A percentile compares a stretch with the other conserved stretches of the same genome.
phyloP scores from a whole-genome alignment of 2,329 filamentous ascomycete species.

The Cyphellophora attinorum region DNA sequence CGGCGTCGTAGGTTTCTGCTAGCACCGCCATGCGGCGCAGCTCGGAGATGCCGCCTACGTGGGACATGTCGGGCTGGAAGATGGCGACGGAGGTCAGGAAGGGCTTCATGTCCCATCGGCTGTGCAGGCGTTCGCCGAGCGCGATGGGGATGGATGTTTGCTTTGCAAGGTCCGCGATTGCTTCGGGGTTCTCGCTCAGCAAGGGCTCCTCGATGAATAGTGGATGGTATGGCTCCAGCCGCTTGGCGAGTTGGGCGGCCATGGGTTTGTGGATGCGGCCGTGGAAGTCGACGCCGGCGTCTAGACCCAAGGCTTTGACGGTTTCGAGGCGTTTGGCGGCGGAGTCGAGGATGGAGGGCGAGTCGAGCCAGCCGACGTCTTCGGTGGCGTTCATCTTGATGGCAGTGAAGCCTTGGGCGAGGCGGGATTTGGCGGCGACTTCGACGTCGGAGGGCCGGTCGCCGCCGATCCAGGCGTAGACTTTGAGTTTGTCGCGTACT shows the following conservation, averaged over 20 bases:
- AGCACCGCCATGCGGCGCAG: slow-evolving; percentile 56
- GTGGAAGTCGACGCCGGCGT: slow-evolving; percentile 69
- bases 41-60: slow-evolving; percentile 62
- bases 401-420: slow-evolving; percentile 27
- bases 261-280: slow-evolving; percentile 64
- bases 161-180: slow-evolving; percentile 48
- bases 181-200: slow-evolving; percentile 55
- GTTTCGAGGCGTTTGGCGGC: slow-evolving; percentile 58
- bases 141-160: slow-evolving; percentile 56
- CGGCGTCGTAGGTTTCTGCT: slow-evolving; percentile 62
- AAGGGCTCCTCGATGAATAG: slow-evolving; percentile 66
- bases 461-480: slow-evolving; percentile 68
- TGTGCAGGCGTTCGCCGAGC: slow-evolving; percentile 59
- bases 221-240: slow-evolving; percentile 54
- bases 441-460: slow-evolving; percentile 58
- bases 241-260: slow-evolving; percentile 60
- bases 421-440: slow-evolving; percentile 43
- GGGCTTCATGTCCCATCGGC: slow-evolving; percentile 59
- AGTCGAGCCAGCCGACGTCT: slow-evolving; percentile 65
- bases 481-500: slow-evolving; percentile 55
- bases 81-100: slow-evolving; percentile 63
- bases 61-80: slow-evolving; percentile 60
- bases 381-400: slow-evolving; percentile 70
- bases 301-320: slow-evolving; percentile 61
- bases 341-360: slow-evolving; percentile 52